phyloP scores from a whole-genome alignment of 225 moss, liverwort and hornwort genomes.

The Lunularia cruciata region DNA sequence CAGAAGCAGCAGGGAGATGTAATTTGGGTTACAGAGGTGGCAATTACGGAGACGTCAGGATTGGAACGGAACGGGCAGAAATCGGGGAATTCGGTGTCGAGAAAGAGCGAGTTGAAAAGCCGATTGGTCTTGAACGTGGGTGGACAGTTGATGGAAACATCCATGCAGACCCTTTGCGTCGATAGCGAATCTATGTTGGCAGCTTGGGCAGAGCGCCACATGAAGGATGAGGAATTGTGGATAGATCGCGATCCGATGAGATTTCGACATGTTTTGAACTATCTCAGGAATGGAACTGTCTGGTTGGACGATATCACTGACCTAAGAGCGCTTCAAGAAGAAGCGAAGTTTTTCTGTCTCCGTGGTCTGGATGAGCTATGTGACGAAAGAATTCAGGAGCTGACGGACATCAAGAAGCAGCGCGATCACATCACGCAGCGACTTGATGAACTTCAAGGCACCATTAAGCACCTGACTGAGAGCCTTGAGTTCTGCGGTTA shows the following conservation, averaged over 20 bases:
- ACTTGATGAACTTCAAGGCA: constrained; percentile 33
- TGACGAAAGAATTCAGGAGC: constrained; percentile 47
- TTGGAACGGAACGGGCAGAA: too few species aligned
- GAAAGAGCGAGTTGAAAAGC: constrained; percentile 29
- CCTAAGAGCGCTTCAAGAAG: constrained; percentile 53
- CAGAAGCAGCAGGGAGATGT: too few species aligned
- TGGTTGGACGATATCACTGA: constrained; percentile 43
- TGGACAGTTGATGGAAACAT: constrained; percentile 50
- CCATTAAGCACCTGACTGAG: constrained; percentile 34
- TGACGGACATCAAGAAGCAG: constrained; percentile 27
- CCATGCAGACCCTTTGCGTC: constrained; percentile 43
- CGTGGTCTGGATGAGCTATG: constrained; percentile 47
- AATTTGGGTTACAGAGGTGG: too few species aligned
- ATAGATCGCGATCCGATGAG: constrained; percentile 58
- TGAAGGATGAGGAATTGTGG: constrained; percentile 38
- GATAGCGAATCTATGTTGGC: constrained; percentile 52
- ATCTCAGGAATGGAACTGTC: constrained; percentile 51
- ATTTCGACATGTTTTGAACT: constrained; percentile 57
- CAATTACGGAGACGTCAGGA: too few species aligned
- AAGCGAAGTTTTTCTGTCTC: constrained; percentile 56
- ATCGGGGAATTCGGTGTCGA: too few species aligned
- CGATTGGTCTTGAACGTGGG: constrained; percentile 53
- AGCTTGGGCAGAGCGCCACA: constrained; percentile 45
- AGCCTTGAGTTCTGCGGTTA: constrained; percentile 31
- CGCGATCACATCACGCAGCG: constrained; percentile 13